A percentile compares a stretch with the other conserved stretches of the same genome.
phyloP scores from a whole-genome alignment of 176 grass and related monocot species.

The Zoysia pacifica region DNA sequence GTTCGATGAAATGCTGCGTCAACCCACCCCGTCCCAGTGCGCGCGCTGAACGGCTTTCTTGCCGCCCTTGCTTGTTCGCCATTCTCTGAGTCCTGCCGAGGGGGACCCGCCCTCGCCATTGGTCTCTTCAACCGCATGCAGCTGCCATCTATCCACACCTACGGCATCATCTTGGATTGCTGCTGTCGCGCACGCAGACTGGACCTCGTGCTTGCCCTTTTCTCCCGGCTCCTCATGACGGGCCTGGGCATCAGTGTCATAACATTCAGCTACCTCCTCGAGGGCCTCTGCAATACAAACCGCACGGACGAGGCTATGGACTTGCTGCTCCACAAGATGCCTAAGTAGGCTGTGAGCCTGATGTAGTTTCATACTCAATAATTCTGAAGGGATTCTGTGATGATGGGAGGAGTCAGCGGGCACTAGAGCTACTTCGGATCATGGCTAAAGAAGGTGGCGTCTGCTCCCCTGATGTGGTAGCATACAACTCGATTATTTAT shows the following conservation, averaged over 20 bases:
- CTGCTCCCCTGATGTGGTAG: background rate
- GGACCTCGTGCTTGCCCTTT: slow-evolving; percentile 24
- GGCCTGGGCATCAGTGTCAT: background rate
- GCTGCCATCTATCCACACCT: background rate
- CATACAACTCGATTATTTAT: background rate
- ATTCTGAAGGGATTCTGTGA: slow-evolving; percentile 37
- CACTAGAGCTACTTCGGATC: slow-evolving; percentile 5
- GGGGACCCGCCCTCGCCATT: slow-evolving; percentile 1
- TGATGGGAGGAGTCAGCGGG: background rate
- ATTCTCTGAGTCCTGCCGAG: background rate
- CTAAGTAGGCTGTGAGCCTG: slow-evolving; percentile 19
- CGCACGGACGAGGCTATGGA: background rate
- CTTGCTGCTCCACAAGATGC: slow-evolving; percentile 36
- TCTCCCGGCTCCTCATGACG: slow-evolving; percentile 28
- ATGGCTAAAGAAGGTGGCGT: background rate
- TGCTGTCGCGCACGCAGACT: slow-evolving; percentile 7
- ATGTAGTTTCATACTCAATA: background rate
- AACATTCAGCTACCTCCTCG: slow-evolving; percentile 5
- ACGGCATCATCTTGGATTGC: slow-evolving; percentile 18
- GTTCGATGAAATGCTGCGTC: slow-evolving; percentile 17
- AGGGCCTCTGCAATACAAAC: slow-evolving; percentile 12
- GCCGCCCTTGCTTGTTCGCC: background rate
- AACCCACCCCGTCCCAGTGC: background rate
- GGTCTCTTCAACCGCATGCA: slow-evolving; percentile 26
- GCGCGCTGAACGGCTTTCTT: background rate